Percentiles rank a stretch among this genome's conserved stretches.
Evolutionary conservation across 371 early-diverging fungal genomes (phyloP).

Genomic region (Mucor velutinosus): DNA sequence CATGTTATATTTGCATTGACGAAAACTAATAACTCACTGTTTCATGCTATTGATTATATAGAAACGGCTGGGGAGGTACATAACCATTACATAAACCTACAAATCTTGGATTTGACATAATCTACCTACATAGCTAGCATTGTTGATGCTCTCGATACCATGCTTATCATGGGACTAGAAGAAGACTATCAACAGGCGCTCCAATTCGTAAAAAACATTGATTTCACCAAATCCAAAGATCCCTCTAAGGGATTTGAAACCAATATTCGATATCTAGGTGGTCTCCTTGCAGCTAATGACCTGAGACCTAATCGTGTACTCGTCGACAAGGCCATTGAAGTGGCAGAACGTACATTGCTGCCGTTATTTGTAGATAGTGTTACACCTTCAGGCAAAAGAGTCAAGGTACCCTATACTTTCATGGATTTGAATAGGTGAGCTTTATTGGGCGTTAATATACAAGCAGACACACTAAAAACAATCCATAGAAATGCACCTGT

Average conservation of each 20-base stretch:
- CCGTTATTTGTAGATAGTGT: conserved; percentile 63
- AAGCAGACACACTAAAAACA: background rate
- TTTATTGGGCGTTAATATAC: background rate
- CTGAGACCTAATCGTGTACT: conserved; percentile 60
- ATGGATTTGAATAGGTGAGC: conserved; percentile 60
- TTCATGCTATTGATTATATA: background rate
- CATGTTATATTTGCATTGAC: background rate
- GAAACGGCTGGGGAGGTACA: conserved; percentile 60
- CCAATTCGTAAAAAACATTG: conserved; percentile 55
- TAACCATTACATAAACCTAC: background rate
- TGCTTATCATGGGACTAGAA: conserved; percentile 78
- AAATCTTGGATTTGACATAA: background rate
- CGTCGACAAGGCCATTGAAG: conserved; percentile 43
- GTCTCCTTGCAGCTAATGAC: conserved; percentile 67
- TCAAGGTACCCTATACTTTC: conserved; percentile 75
- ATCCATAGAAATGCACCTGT: conserved; percentile 12
- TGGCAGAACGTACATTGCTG: conserved; percentile 53
- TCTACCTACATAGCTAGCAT: conserved; percentile 55
- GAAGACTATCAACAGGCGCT: conserved; percentile 72
- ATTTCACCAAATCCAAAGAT: conserved; percentile 25
- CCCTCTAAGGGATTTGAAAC: conserved; percentile 71
- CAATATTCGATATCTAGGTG: conserved; percentile 77
- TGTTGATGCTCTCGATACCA: conserved; percentile 86
- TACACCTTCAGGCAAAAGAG: conserved; percentile 35
- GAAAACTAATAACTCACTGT: conserved; percentile 9